A percentile compares a stretch with the other conserved stretches of the same genome.
These are phyloP conservation scores for Pachyrhizus erosus DNA, from an alignment of 306 rosid species.

Conservation along the genomic window DNA sequence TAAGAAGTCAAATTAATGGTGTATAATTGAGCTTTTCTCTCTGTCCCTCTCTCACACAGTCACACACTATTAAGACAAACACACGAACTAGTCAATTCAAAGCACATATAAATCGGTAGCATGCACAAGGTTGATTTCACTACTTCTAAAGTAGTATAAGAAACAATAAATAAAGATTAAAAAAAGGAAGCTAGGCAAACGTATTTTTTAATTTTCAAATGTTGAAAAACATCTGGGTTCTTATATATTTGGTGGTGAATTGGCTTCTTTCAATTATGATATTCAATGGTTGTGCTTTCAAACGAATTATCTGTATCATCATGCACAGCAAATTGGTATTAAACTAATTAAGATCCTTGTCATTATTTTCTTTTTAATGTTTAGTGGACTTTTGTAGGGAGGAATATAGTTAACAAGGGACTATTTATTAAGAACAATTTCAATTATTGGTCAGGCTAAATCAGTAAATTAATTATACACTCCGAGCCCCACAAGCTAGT, in stretches of 20 bases:
- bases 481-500: constrained; percentile 43
- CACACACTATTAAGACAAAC: not conserved
- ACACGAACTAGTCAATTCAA: not conserved
- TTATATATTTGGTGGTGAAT: not conserved
- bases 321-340: constrained; percentile 4
- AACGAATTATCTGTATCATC: constrained; percentile 31
- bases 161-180: not conserved
- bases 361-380: not conserved
- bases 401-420: constrained; percentile 21
- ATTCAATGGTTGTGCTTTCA: constrained; percentile 35
- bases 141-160: not conserved
- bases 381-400: constrained; percentile 38
- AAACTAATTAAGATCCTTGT: constrained; percentile 12
- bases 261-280: constrained; percentile 17
- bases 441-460: constrained; percentile 34
- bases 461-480: constrained; percentile 21
- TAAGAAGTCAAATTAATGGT: constrained; percentile 27
- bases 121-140: not conserved
- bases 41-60: constrained; percentile 5
- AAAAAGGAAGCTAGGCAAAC: not conserved
- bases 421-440: constrained; percentile 23
- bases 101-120: not conserved
- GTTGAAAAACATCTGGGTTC: constrained; percentile 9
- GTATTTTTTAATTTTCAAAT: not conserved
- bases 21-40: not conserved